Conservation (phyloP, 768 basidiomycete species). For the Leccinum pellstonianum region DNA sequence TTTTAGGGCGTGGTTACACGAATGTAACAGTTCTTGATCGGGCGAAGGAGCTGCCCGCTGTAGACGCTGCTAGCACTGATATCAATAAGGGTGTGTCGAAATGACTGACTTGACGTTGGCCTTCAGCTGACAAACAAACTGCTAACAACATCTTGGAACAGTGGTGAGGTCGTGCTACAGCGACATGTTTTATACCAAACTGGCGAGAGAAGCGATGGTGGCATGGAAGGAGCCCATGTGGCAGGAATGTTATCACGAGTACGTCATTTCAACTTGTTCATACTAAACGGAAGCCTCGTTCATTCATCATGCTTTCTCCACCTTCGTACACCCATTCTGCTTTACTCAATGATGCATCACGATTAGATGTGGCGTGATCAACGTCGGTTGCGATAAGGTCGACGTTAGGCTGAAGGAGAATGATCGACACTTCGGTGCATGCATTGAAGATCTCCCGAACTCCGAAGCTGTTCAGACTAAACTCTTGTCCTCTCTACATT, state of each 20-base stretch:
- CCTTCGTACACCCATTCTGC: not conserved
- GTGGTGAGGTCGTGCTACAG: slow-evolving; percentile 75
- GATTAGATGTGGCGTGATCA: slow-evolving; percentile 29
- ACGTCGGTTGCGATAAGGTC: slow-evolving; percentile 37
- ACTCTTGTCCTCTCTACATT: slow-evolving; percentile 14
- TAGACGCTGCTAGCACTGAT: slow-evolving; percentile 73
- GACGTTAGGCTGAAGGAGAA: slow-evolving; percentile 58
- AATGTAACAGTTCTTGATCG: slow-evolving; percentile 77
- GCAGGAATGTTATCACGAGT: slow-evolving; percentile 85
- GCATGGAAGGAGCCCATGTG: slow-evolving; percentile 73
- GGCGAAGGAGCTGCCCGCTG: slow-evolving; percentile 66
- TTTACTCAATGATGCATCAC: not conserved
- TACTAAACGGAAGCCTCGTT: not conserved
- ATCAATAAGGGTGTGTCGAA: slow-evolving; percentile 37
- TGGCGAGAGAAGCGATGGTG: slow-evolving; percentile 75
- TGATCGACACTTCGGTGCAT: slow-evolving; percentile 57
- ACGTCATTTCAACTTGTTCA: slow-evolving; percentile 26
- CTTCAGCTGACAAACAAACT: not conserved
- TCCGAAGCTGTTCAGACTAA: slow-evolving; percentile 16
- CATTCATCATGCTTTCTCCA: not conserved
- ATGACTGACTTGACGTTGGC: not conserved
- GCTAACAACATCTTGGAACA: slow-evolving; percentile 26
- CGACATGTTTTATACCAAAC: slow-evolving; percentile 63
- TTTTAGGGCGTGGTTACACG: slow-evolving; percentile 66
- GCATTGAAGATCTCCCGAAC: slow-evolving; percentile 35